Base-by-base conservation (phyloP, 768 basidiomycete genomes). In the Pleurotus djamor region DNA sequence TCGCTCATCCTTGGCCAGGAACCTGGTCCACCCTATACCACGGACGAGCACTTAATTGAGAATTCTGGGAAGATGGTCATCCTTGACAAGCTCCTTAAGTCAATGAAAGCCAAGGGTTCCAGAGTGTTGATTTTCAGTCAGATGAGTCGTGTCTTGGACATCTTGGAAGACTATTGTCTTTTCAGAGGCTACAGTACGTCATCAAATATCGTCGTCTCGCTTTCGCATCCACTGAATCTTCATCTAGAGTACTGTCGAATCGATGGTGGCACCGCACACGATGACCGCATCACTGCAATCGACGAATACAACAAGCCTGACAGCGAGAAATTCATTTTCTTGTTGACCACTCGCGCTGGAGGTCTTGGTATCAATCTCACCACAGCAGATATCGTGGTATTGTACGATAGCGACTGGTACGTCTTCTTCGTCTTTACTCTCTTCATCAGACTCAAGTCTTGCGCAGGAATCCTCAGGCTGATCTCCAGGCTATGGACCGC, bases 91-190 rank as follows among this genome's bases (percentile, higher is more conserved):
- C 80, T 99, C 0, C 84, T 98, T 16, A 78, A 79, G 59, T 85
- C 82, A 36, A 90, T 98, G 92, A 94, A 92, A 67, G 87, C 75
- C 21, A 95, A 95, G 70, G 96, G 94, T n/a, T 96, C 94, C 2
- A 85, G 96, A 6, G 92, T 95, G 3, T 43, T 60, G 3, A 97
- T 99, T 61, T 99, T 99, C 79, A 96, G 94, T 66, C 97, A 98
- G 73, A 98, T 99, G 97, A 96, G 93, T 74, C 89, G 97, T n/a
- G 92, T 98, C 59, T 81, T 98, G 51, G 97, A 99, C 72, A 98
- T 99, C 60, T 72, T 99, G 48, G 96, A 98, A 70, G 96, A 98
- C 69, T 98, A 96, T 72, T 98, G 95, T 72, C 77, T 96, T 61
- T 99, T 98, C 79, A 79, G 96, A 48, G 75, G 76, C 58, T 96